A percentile compares a stretch with the other conserved stretches of the same genome.
phyloP scores from a whole-genome alignment of 2,329 filamentous ascomycete species.

The Colletotrichum viniferum region DNA sequence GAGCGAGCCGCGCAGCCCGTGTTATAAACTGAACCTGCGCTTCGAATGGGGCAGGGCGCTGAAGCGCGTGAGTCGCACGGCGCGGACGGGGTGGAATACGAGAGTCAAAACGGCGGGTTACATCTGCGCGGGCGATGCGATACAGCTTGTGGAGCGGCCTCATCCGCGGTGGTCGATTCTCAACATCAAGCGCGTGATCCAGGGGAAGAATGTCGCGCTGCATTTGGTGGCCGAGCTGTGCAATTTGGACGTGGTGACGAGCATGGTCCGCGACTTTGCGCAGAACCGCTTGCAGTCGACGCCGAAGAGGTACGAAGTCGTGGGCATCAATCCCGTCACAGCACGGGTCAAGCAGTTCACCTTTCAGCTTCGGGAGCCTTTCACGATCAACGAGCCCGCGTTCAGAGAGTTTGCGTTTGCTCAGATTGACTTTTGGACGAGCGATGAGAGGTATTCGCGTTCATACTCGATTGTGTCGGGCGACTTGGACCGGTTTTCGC shows the following conservation, averaged over 20 bases:
- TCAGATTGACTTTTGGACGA: not conserved
- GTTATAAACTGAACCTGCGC: not conserved
- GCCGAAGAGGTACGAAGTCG: not conserved
- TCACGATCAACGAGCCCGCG: not conserved
- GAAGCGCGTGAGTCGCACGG: not conserved
- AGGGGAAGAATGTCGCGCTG: not conserved
- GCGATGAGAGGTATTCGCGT: not conserved
- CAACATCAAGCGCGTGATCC: not conserved
- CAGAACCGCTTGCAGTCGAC: not conserved
- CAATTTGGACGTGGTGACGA: not conserved
- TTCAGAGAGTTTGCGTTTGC: not conserved
- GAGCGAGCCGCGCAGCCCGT: not conserved
- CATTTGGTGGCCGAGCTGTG: not conserved
- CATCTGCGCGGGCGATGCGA: not conserved
- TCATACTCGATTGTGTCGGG: not conserved
- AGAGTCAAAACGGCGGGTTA: not conserved
- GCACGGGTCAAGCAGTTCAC: not conserved
- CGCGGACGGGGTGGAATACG: not conserved
- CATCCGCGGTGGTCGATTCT: not conserved
- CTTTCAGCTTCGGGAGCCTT: not conserved
- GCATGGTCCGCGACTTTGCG: not conserved
- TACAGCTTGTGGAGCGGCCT: not conserved
- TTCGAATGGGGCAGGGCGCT: not conserved
- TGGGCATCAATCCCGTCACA: not conserved
- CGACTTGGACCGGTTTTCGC: not conserved